Evolutionary conservation across 176 grass and related monocot species (phyloP).

Genomic region (Oryza meyeriana): DNA sequence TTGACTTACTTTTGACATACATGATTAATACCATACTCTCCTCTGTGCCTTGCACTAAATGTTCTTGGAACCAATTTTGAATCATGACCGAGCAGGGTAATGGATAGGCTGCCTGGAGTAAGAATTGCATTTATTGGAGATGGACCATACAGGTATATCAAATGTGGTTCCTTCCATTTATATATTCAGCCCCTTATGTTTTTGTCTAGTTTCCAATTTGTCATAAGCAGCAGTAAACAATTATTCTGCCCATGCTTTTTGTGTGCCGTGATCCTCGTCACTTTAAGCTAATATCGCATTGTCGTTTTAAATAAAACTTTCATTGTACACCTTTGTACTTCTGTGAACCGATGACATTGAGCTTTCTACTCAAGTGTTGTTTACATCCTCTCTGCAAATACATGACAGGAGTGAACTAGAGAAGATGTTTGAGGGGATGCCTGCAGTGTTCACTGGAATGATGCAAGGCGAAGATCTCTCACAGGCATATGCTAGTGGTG

Average conservation of each 20-base stretch:
- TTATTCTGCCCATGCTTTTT: background rate
- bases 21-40: background rate
- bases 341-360: background rate
- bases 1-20: background rate
- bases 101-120: conserved; percentile 82
- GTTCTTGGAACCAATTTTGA: conserved; percentile 1
- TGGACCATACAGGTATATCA: conserved; percentile 72
- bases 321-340: background rate
- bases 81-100: conserved; percentile 59
- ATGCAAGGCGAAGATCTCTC: conserved; percentile 88
- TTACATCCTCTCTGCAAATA: background rate
- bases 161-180: background rate
- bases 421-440: conserved; percentile 80
- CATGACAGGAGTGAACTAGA: conserved; percentile 65
- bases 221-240: background rate
- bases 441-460: conserved; percentile 85
- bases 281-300: background rate
- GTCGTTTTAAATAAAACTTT: background rate
- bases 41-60: background rate
- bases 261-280: background rate
- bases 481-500: conserved; percentile 67
- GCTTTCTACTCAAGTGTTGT: background rate
- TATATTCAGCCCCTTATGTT: background rate
- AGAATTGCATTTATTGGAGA: conserved; percentile 93
- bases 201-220: background rate